phyloP scores from a whole-genome alignment of 2,329 filamentous ascomycete genomes.

The Shiraia sp. region DNA sequence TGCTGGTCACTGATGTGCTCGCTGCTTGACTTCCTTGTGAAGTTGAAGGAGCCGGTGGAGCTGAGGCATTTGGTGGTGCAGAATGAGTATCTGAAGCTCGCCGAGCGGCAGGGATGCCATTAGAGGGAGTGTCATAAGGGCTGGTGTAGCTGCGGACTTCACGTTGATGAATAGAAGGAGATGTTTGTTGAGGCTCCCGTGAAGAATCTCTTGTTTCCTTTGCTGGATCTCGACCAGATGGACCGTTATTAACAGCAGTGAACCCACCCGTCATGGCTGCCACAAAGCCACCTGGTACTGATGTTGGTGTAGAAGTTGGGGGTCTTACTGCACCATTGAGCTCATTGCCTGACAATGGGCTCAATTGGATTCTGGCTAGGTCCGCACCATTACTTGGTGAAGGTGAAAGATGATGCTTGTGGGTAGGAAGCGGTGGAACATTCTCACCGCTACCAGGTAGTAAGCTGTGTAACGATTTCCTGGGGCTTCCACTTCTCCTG shows the following conservation, averaged over 20 bases:
- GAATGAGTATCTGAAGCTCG: constrained; percentile 17
- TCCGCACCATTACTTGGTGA: constrained; percentile 23
- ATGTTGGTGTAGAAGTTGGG: constrained; percentile 9
- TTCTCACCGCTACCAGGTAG: constrained; percentile 31
- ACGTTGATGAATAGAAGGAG: constrained; percentile 12
- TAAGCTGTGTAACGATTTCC: constrained; percentile 32
- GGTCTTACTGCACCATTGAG: constrained; percentile 30
- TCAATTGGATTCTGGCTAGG: constrained; percentile 26
- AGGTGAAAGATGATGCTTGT: constrained; percentile 22
- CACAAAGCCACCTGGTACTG: constrained; percentile 19
- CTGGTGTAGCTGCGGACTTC: constrained; percentile 32
- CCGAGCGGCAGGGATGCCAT: constrained; percentile 14
- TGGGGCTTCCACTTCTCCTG: constrained; percentile 30
- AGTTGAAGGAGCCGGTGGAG: constrained; percentile 1
- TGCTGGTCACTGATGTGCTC: constrained; percentile 15
- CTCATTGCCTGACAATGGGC: constrained; percentile 33
- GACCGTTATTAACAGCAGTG: constrained; percentile 27
- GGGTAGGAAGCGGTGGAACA: constrained; percentile 27
- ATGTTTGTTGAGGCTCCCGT: constrained; percentile 16
- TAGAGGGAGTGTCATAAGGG: constrained; percentile 33
- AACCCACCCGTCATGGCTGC: constrained; percentile 29
- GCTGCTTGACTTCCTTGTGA: constrained; percentile 15
- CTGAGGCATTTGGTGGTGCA: constrained; percentile 12
- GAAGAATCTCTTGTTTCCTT: constrained; percentile 17
- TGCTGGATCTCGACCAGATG: constrained; percentile 14